Conservation (phyloP, 2,329 filamentous ascomycete species). For the Blastomyces silverae region DNA sequence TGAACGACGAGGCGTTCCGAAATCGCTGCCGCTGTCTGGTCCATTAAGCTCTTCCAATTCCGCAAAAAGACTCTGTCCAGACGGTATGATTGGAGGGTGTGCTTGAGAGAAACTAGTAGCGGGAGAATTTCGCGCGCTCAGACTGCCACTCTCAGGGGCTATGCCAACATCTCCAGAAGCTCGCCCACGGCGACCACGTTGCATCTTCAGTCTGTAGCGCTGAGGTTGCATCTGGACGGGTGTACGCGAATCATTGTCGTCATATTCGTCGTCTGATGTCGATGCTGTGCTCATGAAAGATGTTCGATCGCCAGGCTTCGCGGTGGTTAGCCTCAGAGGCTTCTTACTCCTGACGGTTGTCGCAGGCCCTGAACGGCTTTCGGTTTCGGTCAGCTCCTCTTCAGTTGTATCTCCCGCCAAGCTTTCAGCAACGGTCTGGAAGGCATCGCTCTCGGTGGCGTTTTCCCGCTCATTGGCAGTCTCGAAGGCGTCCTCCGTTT, state of each 20-base stretch:
- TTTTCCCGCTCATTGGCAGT: slow-evolving; percentile 69
- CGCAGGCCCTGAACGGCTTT: slow-evolving; percentile 43
- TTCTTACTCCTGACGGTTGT: slow-evolving; percentile 35
- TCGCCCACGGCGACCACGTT: slow-evolving; percentile 58
- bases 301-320: slow-evolving; percentile 51
- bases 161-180: slow-evolving; percentile 41
- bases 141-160: slow-evolving; percentile 34
- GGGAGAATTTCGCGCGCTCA: slow-evolving; percentile 47
- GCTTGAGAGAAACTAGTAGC: slow-evolving; percentile 46
- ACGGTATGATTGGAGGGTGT: slow-evolving; percentile 42
- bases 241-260: slow-evolving; percentile 56
- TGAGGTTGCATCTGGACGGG: slow-evolving; percentile 57
- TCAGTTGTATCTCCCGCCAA: slow-evolving; percentile 64
- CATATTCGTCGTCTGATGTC: slow-evolving; percentile 70
- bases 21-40: slow-evolving; percentile 63
- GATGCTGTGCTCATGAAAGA: slow-evolving; percentile 86
- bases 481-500: slow-evolving; percentile 61
- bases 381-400: slow-evolving; percentile 80
- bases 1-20: slow-evolving; percentile 35
- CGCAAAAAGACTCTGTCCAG: slow-evolving; percentile 76
- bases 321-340: slow-evolving; percentile 32
- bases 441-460: slow-evolving; percentile 83
- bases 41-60: slow-evolving; percentile 77
- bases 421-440: slow-evolving; percentile 83
- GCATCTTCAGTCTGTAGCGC: slow-evolving; percentile 65